phyloP scores from a whole-genome alignment of 2,329 filamentous ascomycete species.

The Apiospora aurea region DNA sequence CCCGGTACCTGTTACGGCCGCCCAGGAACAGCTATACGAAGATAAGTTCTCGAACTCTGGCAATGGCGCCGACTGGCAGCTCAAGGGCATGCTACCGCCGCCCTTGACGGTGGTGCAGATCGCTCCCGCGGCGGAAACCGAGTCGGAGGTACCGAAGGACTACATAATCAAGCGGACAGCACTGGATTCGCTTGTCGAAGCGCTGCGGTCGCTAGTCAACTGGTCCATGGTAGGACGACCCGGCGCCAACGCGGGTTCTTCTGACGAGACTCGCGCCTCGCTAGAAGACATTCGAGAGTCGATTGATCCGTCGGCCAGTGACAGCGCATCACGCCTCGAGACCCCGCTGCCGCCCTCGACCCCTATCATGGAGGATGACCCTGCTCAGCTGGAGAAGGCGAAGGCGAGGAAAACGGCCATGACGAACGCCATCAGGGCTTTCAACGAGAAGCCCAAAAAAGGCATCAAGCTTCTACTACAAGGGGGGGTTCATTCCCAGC shows the following conservation, averaged over 20 bases:
- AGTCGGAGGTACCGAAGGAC: constrained; percentile 81
- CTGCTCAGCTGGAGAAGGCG: constrained; percentile 90
- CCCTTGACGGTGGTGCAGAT: constrained; percentile 84
- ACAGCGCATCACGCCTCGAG: constrained; percentile 68
- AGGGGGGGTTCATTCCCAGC: constrained; percentile 86
- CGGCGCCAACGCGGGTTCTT: constrained; percentile 62
- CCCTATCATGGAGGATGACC: constrained; percentile 83
- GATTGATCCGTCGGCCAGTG: constrained; percentile 72
- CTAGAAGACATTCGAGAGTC: constrained; percentile 70
- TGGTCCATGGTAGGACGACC: constrained; percentile 77
- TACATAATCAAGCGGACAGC: constrained; percentile 91
- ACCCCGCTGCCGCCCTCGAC: constrained; percentile 69
- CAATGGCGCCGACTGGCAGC: constrained; percentile 79
- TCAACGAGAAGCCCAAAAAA: constrained; percentile 98
- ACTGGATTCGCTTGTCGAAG: constrained; percentile 86
- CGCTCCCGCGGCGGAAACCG: constrained; percentile 62
- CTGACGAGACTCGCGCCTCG: constrained; percentile 62
- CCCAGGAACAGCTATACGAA: constrained; percentile 86
- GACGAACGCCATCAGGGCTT: constrained; percentile 85
- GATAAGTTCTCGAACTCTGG: constrained; percentile 73
- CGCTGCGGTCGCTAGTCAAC: constrained; percentile 86
- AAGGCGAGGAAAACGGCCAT: constrained; percentile 94
- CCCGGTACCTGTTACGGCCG: constrained; percentile 75
- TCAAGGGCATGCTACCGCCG: constrained; percentile 83
- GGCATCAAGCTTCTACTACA: constrained; percentile 85